Evolutionary conservation across 2,329 filamentous ascomycete species (phyloP).

Genomic region (Nothopassalora personata): DNA sequence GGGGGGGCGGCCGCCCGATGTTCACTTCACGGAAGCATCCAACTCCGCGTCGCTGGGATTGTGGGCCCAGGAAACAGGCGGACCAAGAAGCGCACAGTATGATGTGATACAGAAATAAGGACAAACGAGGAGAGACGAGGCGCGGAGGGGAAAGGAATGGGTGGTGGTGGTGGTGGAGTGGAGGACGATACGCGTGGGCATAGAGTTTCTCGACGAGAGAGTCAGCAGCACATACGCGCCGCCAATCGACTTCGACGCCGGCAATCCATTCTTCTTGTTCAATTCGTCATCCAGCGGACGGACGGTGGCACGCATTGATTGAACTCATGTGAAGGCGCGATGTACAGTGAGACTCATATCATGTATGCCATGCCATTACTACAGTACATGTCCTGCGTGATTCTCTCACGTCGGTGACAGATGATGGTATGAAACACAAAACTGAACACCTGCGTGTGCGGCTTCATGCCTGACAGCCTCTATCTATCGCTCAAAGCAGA

Average conservation of each 20-base stretch:
- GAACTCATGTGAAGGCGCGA: neutral
- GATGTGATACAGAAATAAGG: neutral
- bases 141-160: neutral
- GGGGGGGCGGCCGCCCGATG: neutral
- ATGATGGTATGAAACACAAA: neutral
- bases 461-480: no score
- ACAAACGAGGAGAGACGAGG: neutral
- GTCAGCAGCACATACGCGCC: neutral
- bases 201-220: neutral
- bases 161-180: neutral
- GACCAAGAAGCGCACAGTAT: neutral
- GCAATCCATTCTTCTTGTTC: neutral
- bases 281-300: neutral
- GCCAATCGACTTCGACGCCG: neutral
- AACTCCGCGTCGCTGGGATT: neutral
- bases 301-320: neutral
- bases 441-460: no score
- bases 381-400: neutral
- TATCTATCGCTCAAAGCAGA: no score
- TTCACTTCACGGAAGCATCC: neutral
- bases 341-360: no score
- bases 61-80: neutral
- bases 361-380: neutral
- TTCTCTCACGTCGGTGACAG: neutral
- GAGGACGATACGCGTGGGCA: neutral